phyloP scores from a whole-genome alignment of 371 early-diverging fungal genomes.

The Caulochytrium protostelioides region DNA sequence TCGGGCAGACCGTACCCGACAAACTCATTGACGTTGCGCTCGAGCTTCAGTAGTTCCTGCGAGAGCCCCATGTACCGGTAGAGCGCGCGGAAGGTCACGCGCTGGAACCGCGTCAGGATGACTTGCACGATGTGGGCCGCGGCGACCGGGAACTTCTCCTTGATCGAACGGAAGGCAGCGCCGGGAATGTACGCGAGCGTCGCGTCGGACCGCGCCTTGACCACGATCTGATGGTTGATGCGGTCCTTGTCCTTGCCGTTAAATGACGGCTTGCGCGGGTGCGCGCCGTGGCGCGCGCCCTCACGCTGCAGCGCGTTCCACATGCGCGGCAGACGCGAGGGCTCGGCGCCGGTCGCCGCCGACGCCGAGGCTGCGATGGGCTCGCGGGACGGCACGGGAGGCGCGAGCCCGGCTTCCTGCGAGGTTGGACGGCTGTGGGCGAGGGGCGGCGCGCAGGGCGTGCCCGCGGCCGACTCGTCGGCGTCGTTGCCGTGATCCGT shows the following conservation, averaged over 20 bases:
- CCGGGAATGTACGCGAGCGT: slow-evolving; percentile 88
- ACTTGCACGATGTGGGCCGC: slow-evolving; percentile 88
- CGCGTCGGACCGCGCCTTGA: slow-evolving; percentile 64
- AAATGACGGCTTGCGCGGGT: too few species aligned
- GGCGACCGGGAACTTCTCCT: slow-evolving; percentile 74
- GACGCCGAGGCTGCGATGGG: too few species aligned
- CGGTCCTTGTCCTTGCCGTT: too few species aligned
- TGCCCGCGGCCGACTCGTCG: too few species aligned
- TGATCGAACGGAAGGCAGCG: slow-evolving; percentile 68
- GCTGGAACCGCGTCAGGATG: slow-evolving; percentile 79
- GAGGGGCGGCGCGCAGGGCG: too few species aligned
- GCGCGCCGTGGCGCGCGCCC: not conserved
- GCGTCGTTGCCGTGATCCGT: too few species aligned
- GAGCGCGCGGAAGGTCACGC: slow-evolving; percentile 79
- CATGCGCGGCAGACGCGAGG: too few species aligned
- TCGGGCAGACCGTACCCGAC: slow-evolving; percentile 26
- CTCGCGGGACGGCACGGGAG: too few species aligned
- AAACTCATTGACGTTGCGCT: slow-evolving; percentile 48
- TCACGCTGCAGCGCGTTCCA: not conserved
- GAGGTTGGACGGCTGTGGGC: too few species aligned
- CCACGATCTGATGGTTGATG: slow-evolving; percentile 54
- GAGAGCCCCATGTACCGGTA: slow-evolving; percentile 75
- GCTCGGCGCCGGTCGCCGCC: too few species aligned
- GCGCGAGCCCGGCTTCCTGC: too few species aligned
- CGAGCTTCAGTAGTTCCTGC: slow-evolving; percentile 63